A percentile compares a stretch with the other conserved stretches of the same genome.
Evolutionary conservation across 2,329 filamentous ascomycete genomes (phyloP).

Genomic region (Ambrosiella xylebori): DNA sequence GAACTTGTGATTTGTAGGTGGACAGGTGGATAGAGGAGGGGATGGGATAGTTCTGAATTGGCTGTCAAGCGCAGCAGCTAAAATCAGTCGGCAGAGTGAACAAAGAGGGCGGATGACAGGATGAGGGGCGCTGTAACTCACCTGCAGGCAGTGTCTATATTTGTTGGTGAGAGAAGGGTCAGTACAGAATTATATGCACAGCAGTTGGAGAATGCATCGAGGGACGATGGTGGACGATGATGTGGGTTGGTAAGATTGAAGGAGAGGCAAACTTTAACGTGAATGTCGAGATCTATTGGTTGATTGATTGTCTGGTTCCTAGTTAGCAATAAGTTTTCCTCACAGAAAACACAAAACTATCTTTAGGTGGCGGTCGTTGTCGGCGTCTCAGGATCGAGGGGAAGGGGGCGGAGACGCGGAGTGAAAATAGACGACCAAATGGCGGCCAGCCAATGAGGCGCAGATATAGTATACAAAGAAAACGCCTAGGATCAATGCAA

Average conservation of each 20-base stretch:
- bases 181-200: no score
- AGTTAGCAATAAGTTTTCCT: neutral
- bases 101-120: neutral
- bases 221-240: neutral
- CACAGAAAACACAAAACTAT: neutral
- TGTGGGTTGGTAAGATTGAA: no score
- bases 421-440: neutral
- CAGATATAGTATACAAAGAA: neutral
- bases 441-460: neutral
- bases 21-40: neutral
- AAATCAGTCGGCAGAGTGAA: neutral
- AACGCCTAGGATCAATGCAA: neutral
- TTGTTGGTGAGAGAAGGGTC: neutral
- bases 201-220: neutral
- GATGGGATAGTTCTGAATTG: neutral
- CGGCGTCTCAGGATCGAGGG: conserved; percentile 1
- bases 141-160: neutral
- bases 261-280: no score
- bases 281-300: neutral
- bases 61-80: neutral
- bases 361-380: neutral
- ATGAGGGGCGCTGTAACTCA: neutral
- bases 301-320: neutral
- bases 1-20: neutral
- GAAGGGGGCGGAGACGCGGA: neutral